Percentiles rank a stretch among this genome's conserved stretches.
These are phyloP conservation scores for Globisporangium cystogenes DNA, from an alignment of 352 stramenopile species.

Conservation along the genomic window DNA sequence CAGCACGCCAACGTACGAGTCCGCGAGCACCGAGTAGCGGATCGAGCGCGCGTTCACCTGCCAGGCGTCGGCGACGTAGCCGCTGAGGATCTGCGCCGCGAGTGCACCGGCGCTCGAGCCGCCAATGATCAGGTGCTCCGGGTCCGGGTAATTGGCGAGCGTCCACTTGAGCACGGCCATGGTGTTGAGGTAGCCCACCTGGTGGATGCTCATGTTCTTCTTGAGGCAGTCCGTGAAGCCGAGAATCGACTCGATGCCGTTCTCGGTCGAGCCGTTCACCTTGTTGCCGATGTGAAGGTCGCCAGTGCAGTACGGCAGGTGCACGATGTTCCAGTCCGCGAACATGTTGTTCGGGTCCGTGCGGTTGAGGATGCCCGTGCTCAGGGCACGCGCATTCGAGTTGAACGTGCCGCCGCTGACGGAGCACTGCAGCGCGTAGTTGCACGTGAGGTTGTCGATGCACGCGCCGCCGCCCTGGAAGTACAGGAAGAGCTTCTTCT, in stretches of 20 bases:
- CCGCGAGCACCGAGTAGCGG: constrained; percentile 28
- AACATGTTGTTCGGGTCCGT: constrained; percentile 33
- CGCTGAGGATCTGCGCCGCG: constrained; percentile 26
- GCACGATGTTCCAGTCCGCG: constrained; percentile 43
- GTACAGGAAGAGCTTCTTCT: constrained; percentile 68
- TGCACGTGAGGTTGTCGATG: constrained; percentile 58
- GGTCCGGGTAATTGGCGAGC: constrained; percentile 27
- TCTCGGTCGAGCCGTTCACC: constrained; percentile 3
- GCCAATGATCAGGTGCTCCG: constrained; percentile 26
- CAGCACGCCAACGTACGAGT: constrained; percentile 43
- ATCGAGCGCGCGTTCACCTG: constrained; percentile 30
- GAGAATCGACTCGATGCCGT: constrained; percentile 15
- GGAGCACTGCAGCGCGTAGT: constrained; percentile 57
- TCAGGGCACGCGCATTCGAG: constrained; percentile 17
- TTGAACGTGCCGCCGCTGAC: constrained; percentile 19
- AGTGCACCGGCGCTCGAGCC: constrained; percentile 32
- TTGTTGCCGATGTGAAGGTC: constrained; percentile 37
- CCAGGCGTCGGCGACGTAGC: constrained; percentile 29
- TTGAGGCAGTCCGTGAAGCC: constrained; percentile 13
- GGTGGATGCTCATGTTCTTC: constrained; percentile 23
- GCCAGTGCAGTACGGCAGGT: constrained; percentile 45
- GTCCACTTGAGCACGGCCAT: constrained; percentile 31
- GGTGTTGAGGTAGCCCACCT: constrained; percentile 33
- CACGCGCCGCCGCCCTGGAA: constrained; percentile 69
- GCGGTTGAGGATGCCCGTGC: constrained; percentile 30